phyloP scores from a whole-genome alignment of 306 rosid genomes.

The Casuarina cunninghamiana region DNA sequence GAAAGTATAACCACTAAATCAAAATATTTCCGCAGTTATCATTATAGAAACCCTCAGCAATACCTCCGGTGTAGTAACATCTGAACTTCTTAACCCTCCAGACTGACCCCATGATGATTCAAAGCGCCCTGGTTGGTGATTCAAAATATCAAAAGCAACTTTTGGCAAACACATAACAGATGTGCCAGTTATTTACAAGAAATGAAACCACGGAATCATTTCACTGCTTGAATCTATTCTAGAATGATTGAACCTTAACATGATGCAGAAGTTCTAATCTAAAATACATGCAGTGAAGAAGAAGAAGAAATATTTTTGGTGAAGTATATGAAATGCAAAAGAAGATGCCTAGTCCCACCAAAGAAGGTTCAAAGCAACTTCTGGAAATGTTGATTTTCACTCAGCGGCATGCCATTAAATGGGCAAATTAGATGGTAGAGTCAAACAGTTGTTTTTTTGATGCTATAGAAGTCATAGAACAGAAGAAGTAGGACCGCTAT shows the following conservation, averaged over 20 bases:
- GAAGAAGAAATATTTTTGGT: conserved; percentile 1
- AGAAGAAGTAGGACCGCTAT: not conserved
- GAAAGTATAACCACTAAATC: conserved; percentile 14
- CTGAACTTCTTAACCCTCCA: conserved; percentile 66
- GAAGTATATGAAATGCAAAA: not conserved
- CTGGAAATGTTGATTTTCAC: not conserved
- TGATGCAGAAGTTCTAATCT: not conserved
- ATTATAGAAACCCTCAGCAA: conserved; percentile 4
- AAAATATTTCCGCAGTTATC: not conserved
- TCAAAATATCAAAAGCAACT: conserved; percentile 28
- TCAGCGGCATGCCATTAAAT: not conserved
- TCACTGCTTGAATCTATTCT: not conserved
- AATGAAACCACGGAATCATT: conserved; percentile 24
- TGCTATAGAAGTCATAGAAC: not conserved
- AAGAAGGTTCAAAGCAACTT: not conserved
- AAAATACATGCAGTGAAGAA: not conserved
- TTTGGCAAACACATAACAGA: conserved; percentile 23
- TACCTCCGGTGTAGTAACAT: conserved; percentile 95
- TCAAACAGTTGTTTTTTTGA: not conserved
- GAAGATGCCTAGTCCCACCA: not conserved
- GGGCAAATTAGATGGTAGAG: not conserved
- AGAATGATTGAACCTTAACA: conserved; percentile 7
- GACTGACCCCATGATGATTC: conserved; percentile 56
- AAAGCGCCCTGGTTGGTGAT: conserved; percentile 56
- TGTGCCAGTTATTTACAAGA: conserved; percentile 16